These are phyloP conservation scores for Sclerotinia trifoliorum DNA, from an alignment of 2,329 filamentous ascomycete genomes.

Conservation along the genomic window DNA sequence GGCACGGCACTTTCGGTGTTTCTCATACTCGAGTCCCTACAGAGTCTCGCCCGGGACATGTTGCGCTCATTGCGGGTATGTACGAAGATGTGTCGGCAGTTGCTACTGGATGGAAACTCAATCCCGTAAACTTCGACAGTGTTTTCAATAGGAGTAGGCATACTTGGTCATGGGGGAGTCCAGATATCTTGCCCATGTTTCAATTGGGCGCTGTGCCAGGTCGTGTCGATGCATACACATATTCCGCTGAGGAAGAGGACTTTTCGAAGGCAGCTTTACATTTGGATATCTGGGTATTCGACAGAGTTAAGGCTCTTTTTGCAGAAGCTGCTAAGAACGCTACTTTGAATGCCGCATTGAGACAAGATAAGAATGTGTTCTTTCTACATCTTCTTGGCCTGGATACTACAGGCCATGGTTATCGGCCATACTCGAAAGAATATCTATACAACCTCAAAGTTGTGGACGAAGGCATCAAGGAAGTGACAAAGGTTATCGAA, in stretches of 20 bases:
- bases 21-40: conserved; percentile 96
- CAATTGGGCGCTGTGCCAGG: conserved; percentile 86
- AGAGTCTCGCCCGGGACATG: conserved; percentile 93
- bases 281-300: conserved; percentile 93
- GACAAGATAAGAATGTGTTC: conserved; percentile 86
- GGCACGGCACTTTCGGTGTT: conserved; percentile 92
- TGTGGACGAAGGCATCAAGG: conserved; percentile 84
- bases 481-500: conserved; percentile 77
- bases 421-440: conserved; percentile 90
- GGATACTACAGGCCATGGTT: conserved; percentile 84
- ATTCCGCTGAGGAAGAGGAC: conserved; percentile 82
- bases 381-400: conserved; percentile 91
- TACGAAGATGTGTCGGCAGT: conserved; percentile 98
- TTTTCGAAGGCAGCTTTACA: conserved; percentile 79
- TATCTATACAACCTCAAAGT: conserved; percentile 94
- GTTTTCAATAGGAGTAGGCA: conserved; percentile 96
- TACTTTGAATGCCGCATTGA: conserved; percentile 68
- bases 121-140: conserved; percentile 97
- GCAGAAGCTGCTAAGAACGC: conserved; percentile 73
- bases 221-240: conserved; percentile 81
- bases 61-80: conserved; percentile 91
- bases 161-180: conserved; percentile 99
- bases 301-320: conserved; percentile 86
- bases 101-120: conserved; percentile 96
- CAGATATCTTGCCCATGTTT: conserved; percentile 97